Evolutionary conservation across 164 flowering plant genomes (phyloP).

Genomic region (Vitis riparia): DNA sequence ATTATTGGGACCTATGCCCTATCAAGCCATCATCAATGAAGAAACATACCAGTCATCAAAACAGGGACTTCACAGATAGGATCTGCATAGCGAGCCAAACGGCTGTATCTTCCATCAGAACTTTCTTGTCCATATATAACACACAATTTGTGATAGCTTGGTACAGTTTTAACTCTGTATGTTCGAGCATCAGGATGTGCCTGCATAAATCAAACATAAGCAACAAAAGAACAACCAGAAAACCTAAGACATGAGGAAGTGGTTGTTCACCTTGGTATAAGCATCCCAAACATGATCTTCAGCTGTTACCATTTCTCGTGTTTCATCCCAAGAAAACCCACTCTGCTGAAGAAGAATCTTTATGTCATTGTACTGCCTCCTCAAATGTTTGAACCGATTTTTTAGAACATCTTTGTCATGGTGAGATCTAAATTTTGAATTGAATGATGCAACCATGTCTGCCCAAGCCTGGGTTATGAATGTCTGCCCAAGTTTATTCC

Average conservation of each 20-base stretch:
- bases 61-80: conserved; percentile 17
- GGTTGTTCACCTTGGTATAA: conserved; percentile 38
- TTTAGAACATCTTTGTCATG: conserved; percentile 53
- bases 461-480: conserved; percentile 51
- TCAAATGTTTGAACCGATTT: conserved; percentile 53
- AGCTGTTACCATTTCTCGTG: conserved; percentile 49
- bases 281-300: conserved; percentile 54
- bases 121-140: conserved; percentile 44
- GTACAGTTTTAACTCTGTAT: conserved; percentile 53
- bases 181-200: conserved; percentile 54
- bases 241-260: neutral
- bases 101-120: conserved; percentile 35
- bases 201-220: conserved; percentile 26
- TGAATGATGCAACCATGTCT: conserved; percentile 43
- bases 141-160: conserved; percentile 45
- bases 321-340: conserved; percentile 55
- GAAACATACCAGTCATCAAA: conserved; percentile 26
- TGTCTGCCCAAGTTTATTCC: conserved; percentile 51
- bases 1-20: neutral
- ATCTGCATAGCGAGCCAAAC: conserved; percentile 28
- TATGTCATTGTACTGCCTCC: conserved; percentile 42
- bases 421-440: conserved; percentile 35
- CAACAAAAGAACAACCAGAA: conserved; percentile 1
- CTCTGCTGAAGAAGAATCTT: conserved; percentile 38
- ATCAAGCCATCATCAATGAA: neutral